These are phyloP conservation scores for Pseudocercospora ulei DNA, from an alignment of 2,329 filamentous ascomycete species.

Conservation along the genomic window DNA sequence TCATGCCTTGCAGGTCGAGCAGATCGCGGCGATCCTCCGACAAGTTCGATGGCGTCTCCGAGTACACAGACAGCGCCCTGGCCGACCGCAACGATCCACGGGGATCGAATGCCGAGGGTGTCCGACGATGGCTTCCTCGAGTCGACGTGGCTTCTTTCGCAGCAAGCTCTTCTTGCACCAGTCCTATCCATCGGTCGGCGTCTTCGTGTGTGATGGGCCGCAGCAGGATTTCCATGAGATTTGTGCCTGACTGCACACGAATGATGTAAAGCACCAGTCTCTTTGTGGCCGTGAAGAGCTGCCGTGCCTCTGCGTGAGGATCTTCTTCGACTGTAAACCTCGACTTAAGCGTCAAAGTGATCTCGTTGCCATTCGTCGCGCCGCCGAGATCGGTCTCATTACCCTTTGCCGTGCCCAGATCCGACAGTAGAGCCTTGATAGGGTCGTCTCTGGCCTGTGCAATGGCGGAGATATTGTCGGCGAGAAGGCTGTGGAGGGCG, in stretches of 20 bases:
- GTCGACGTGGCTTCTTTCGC: constrained; percentile 36
- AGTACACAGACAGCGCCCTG: constrained; percentile 35
- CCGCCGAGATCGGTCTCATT: constrained; percentile 66
- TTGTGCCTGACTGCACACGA: constrained; percentile 80
- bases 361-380: constrained; percentile 31
- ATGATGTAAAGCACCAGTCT: constrained; percentile 96
- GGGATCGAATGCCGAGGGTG: constrained; percentile 29
- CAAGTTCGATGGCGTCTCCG: constrained; percentile 35
- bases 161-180: constrained; percentile 72
- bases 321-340: constrained; percentile 46
- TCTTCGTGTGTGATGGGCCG: constrained; percentile 81
- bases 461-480: constrained; percentile 65
- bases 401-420: constrained; percentile 89
- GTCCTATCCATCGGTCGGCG: constrained; percentile 71
- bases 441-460: constrained; percentile 76
- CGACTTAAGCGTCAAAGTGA: constrained; percentile 33
- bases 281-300: constrained; percentile 96
- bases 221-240: constrained; percentile 89
- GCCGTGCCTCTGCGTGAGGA: constrained; percentile 82
- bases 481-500: constrained; percentile 81
- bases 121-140: constrained; percentile 20
- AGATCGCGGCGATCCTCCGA: constrained; percentile 42
- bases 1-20: constrained; percentile 79
- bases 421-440: constrained; percentile 80
- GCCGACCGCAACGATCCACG: constrained; percentile 29